These are phyloP conservation scores for Pseudocercospora musae DNA, from an alignment of 2,329 filamentous ascomycete species.

Conservation along the genomic window DNA sequence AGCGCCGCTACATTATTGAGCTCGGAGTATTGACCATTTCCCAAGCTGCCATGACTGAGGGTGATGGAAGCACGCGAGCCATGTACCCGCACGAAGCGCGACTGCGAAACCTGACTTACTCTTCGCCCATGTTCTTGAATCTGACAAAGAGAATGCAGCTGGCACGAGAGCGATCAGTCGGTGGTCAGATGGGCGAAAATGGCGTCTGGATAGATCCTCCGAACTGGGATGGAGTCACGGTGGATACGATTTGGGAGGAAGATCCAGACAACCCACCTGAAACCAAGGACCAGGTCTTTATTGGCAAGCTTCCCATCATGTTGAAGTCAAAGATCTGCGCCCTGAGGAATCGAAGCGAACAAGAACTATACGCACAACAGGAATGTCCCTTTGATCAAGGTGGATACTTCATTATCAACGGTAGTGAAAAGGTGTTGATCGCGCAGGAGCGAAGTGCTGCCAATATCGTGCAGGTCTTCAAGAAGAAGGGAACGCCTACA, in stretches of 20 bases:
- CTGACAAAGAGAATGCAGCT: constrained; percentile 82
- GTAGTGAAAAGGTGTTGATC: constrained; percentile 96
- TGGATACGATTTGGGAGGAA: constrained; percentile 46
- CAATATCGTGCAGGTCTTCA: constrained; percentile 99
- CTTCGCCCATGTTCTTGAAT: constrained; percentile 83
- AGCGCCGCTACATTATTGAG: constrained; percentile 91
- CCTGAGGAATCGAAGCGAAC: constrained; percentile 75
- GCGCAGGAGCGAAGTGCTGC: constrained; percentile 96
- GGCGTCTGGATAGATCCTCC: constrained; percentile 40
- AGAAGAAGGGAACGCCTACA: constrained; percentile 92
- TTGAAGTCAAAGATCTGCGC: constrained; percentile 95
- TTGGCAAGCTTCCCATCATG: constrained; percentile 97
- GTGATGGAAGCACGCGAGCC: constrained; percentile 80
- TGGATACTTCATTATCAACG: constrained; percentile 99
- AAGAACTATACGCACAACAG: constrained; percentile 84
- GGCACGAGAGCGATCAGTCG: constrained; percentile 71
- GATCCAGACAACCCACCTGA: constrained; percentile 34
- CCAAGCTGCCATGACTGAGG: constrained; percentile 86
- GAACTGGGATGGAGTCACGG: constrained; percentile 40
- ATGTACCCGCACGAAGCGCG: constrained; percentile 93
- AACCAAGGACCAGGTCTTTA: constrained; percentile 64
- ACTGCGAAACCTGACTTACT: constrained; percentile 92
- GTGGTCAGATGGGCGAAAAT: constrained; percentile 63
- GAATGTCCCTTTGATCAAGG: constrained; percentile 98
- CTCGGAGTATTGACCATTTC: constrained; percentile 89